Evolutionary conservation across 352 stramenopile species (phyloP).

Genomic region (Pythium folliculosum): DNA sequence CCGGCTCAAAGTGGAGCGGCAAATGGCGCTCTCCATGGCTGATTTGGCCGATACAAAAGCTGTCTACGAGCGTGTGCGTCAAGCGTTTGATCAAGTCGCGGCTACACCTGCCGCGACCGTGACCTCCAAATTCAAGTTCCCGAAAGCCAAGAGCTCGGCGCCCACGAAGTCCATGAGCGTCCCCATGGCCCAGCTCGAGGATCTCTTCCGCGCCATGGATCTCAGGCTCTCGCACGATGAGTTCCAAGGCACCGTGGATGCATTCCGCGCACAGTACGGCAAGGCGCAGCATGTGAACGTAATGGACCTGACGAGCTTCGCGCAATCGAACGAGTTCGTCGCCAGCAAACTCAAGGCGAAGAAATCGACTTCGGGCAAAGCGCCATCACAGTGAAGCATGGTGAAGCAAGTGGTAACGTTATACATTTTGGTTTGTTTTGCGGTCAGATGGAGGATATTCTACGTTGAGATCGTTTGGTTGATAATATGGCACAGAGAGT

Average conservation of each 20-base stretch:
- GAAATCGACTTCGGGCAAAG: neutral
- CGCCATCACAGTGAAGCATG: neutral
- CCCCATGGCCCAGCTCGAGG: conserved; percentile 41
- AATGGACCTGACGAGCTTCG: conserved; percentile 63
- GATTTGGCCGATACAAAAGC: conserved; percentile 50
- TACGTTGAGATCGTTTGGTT: conserved; percentile 19
- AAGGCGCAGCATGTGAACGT: conserved; percentile 57
- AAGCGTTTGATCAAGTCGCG: conserved; percentile 44
- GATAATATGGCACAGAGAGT: conserved; percentile 32
- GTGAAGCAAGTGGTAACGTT: conserved; percentile 17
- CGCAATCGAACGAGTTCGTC: conserved; percentile 38
- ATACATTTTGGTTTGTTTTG: conserved; percentile 24
- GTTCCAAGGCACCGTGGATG: conserved; percentile 25
- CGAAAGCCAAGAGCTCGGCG: conserved; percentile 30
- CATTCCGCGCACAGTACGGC: conserved; percentile 42
- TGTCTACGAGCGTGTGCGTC: conserved; percentile 46
- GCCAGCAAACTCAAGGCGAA: conserved; percentile 16
- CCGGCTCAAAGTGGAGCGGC: conserved; percentile 47
- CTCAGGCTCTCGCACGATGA: conserved; percentile 38
- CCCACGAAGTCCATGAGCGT: conserved; percentile 38
- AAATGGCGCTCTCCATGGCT: conserved; percentile 43
- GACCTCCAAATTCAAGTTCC: conserved; percentile 18
- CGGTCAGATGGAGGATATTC: conserved; percentile 13
- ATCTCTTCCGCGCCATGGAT: conserved; percentile 43
- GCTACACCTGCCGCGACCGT: neutral